Evolutionary conservation across 257 asterid genomes (phyloP).

Genomic region (Apocynum venetum): DNA sequence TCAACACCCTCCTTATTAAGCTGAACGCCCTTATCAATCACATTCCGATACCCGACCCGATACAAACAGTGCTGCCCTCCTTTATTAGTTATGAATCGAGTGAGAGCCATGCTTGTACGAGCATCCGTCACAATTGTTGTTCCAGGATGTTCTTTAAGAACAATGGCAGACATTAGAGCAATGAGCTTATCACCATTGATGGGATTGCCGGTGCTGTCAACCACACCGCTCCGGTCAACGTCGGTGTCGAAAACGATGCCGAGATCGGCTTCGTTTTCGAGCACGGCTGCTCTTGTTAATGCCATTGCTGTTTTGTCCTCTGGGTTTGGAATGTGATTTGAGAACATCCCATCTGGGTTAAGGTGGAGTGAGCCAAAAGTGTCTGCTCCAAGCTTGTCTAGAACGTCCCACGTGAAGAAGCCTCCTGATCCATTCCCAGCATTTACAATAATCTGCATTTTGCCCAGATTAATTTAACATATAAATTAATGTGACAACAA

Average conservation of each 20-base stretch:
- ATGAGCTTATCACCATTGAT: slow-evolving; percentile 79
- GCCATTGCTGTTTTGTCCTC: slow-evolving; percentile 91
- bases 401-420: slow-evolving; percentile 85
- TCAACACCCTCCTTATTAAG: slow-evolving; percentile 64
- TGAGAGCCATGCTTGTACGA: slow-evolving; percentile 70
- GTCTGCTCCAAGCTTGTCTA: slow-evolving; percentile 93
- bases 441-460: slow-evolving; percentile 77
- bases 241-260: slow-evolving; percentile 93
- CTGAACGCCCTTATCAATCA: slow-evolving; percentile 78
- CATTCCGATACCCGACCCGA: slow-evolving; percentile 87
- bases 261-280: slow-evolving; percentile 62
- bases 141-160: slow-evolving; percentile 66
- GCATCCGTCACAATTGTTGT: slow-evolving; percentile 86
- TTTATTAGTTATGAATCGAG: slow-evolving; percentile 44
- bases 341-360: slow-evolving; percentile 94
- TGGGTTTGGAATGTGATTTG: slow-evolving; percentile 93
- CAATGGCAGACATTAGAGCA: slow-evolving; percentile 79
- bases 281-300: slow-evolving; percentile 68
- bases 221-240: slow-evolving; percentile 88
- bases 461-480: too few relatives aligned
- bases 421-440: slow-evolving; percentile 99
- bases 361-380: slow-evolving; percentile 90
- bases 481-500: too few relatives aligned
- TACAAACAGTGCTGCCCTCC: slow-evolving; percentile 83
- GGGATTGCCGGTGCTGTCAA: slow-evolving; percentile 67